These are phyloP conservation scores for Anthoceros angustus DNA, from an alignment of 225 moss, liverwort and hornwort species.

Conservation along the genomic window DNA sequence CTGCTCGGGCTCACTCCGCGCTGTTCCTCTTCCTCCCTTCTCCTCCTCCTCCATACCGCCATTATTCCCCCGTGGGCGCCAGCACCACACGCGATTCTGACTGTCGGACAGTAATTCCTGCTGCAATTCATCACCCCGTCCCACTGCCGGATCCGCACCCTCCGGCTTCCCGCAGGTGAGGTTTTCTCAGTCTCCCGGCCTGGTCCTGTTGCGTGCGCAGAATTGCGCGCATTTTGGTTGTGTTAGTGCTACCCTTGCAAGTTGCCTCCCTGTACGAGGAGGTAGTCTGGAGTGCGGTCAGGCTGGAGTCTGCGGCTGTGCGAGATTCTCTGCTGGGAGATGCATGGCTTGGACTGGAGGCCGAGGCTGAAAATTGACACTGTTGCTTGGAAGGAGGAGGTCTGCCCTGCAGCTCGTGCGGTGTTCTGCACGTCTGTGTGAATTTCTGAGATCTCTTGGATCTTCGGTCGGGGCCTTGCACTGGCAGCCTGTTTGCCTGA, in stretches of 20 bases:
- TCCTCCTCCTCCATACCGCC: background rate
- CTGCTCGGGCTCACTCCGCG: background rate
- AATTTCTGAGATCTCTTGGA: too few species aligned
- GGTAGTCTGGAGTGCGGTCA: background rate
- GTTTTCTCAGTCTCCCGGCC: too few species aligned
- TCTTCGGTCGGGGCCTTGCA: too few species aligned
- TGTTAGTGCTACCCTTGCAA: background rate
- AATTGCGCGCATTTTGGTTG: background rate
- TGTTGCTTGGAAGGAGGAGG: background rate
- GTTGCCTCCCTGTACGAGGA: background rate
- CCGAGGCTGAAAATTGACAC: too few species aligned
- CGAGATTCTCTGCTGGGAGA: background rate
- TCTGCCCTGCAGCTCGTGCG: too few species aligned
- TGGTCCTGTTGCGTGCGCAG: background rate
- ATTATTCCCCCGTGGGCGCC: background rate
- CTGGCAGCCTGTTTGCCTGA: too few species aligned
- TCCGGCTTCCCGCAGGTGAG: too few species aligned
- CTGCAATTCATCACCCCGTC: background rate
- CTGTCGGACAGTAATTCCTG: background rate
- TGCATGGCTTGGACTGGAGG: too few species aligned
- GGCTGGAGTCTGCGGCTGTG: background rate
- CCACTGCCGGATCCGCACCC: too few species aligned
- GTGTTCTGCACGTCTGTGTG: too few species aligned
- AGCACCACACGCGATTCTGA: background rate
- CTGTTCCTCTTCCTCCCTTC: background rate